These are phyloP conservation scores for Colletotrichum australisinense DNA, from an alignment of 2,329 filamentous ascomycete species.

Conservation along the genomic window DNA sequence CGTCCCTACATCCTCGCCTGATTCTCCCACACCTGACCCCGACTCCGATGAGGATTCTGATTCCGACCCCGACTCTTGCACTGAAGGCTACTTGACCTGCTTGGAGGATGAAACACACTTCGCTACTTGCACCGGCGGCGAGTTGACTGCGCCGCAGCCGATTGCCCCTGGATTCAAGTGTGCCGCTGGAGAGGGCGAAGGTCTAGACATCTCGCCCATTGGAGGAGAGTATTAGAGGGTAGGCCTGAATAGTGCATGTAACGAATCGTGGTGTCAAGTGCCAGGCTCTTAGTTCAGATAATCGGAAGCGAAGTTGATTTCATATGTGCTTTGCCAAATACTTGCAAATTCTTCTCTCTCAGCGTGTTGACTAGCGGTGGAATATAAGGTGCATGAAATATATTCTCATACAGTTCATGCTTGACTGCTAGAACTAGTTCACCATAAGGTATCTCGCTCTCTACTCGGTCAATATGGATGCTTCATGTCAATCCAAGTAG, in stretches of 20 bases:
- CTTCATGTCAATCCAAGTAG: too few relatives aligned
- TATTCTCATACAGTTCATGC: too few relatives aligned
- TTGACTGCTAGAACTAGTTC: too few relatives aligned
- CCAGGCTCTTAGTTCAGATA: not conserved
- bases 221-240: not conserved
- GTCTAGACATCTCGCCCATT: slow-evolving; percentile 17
- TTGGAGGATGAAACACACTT: slow-evolving; percentile 20
- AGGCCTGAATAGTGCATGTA: too few relatives aligned
- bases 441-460: too few relatives aligned
- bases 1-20: not conserved
- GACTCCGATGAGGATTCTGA: too few relatives aligned
- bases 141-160: slow-evolving; percentile 25
- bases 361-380: not conserved
- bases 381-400: not conserved
- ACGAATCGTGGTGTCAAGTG: not conserved
- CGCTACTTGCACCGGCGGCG: slow-evolving; percentile 29
- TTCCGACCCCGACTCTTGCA: not conserved
- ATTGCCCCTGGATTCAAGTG: slow-evolving; percentile 31
- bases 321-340: not conserved
- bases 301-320: not conserved
- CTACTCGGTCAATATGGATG: not conserved
- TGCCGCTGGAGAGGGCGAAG: slow-evolving; percentile 9
- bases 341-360: not conserved
- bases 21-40: not conserved
- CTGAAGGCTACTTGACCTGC: slow-evolving; percentile 21